phyloP scores from a whole-genome alignment of 345 rosid species.

The Ailanthus altissimus region DNA sequence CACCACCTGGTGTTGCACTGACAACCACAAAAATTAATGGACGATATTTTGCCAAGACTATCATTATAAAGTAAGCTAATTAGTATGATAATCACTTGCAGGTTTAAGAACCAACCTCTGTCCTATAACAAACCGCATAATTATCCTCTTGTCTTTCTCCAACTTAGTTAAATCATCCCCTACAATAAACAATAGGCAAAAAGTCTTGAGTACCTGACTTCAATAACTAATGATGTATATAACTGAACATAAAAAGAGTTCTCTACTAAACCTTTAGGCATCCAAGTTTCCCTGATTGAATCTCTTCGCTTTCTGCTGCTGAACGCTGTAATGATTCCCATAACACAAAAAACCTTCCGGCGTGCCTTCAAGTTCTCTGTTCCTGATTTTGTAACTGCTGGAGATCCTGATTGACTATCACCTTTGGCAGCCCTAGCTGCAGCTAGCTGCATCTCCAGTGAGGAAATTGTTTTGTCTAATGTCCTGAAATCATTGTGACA shows the following conservation, averaged over 20 bases:
- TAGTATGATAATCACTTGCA: slow-evolving; percentile 7
- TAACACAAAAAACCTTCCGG: slow-evolving; percentile 67
- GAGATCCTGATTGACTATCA: slow-evolving; percentile 42
- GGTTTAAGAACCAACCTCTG: slow-evolving; percentile 47
- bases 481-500: slow-evolving; percentile 47
- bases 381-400: slow-evolving; percentile 38
- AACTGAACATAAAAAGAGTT: slow-evolving; percentile 7
- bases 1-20: slow-evolving; percentile 69
- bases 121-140: slow-evolving; percentile 64
- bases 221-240: neutral
- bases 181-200: slow-evolving; percentile 35
- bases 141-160: slow-evolving; percentile 71
- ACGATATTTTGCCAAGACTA: slow-evolving; percentile 3
- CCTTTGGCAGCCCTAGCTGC: slow-evolving; percentile 70
- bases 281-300: slow-evolving; percentile 77
- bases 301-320: slow-evolving; percentile 81
- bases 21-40: slow-evolving; percentile 21
- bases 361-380: slow-evolving; percentile 49
- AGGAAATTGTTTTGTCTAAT: slow-evolving; percentile 71
- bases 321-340: slow-evolving; percentile 83
- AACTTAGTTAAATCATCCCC: slow-evolving; percentile 61
- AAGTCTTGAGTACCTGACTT: slow-evolving; percentile 15
- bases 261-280: slow-evolving; percentile 61
- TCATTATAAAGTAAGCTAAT: slow-evolving; percentile 1
- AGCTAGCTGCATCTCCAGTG: slow-evolving; percentile 74